Evolutionary conservation across 164 flowering plant genomes (phyloP), one percentile per base, ranked within the genome.

Genomic region (Nymphaea thermarum): DNA sequence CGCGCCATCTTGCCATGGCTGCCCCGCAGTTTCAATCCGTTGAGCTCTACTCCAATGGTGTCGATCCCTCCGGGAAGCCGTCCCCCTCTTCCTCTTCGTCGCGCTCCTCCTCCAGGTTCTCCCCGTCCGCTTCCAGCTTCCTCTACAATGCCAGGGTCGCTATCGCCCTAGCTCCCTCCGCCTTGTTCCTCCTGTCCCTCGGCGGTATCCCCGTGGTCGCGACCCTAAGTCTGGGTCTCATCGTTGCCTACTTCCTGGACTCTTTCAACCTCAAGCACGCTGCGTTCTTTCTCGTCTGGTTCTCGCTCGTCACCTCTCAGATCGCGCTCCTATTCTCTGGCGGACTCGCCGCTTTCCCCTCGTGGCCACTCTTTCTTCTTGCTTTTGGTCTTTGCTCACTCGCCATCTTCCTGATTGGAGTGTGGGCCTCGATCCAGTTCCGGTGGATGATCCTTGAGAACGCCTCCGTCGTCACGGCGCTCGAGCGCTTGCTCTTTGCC

Each of bases 401-500:
- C 65, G 73, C 88, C 68, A 86, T 78, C 67, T 94, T 94, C 78
- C 68, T 91, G 41, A 75, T 94, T 36, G 99, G 98, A 4, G 84
- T 81, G 5, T 94, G 99, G 99, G 86, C 87, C 15, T 94, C 99
- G 6, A 86, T 94, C 47, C 96, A 94, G 81, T 94, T 94, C 75
- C 85, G 82, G 69, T 91, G 91, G 91, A 81, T 93, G 66, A 97
- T 85, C 64, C 76, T 93, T 59, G 96, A 93, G 78, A 85, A 85
- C 65, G 90, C 97, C n/a, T 77, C 90, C 5, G 80, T 91, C 14
- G 91, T 87, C 2, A 78, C 88, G 16, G 90, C 97, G 4, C 84
- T 93, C 16, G 98, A 93, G 78, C 84, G 94, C 43, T 78, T 93
- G 25, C 74, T 94, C n/a, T 94, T 91, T 74, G 96, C 95, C 25